phyloP scores from a whole-genome alignment of 768 basidiomycete species.

The Mycena epipterygia region DNA sequence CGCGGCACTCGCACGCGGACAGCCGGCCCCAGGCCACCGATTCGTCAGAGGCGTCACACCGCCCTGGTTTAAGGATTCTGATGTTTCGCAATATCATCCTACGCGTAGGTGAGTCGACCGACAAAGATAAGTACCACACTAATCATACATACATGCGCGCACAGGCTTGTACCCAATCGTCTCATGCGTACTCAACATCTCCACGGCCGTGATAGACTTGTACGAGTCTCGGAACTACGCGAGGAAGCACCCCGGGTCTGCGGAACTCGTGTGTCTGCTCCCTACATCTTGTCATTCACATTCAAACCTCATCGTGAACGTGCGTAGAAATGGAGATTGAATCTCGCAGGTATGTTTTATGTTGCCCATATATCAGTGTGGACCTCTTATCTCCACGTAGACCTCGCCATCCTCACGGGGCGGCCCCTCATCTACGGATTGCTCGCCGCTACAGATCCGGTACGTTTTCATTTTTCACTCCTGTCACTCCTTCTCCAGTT shows the following conservation, averaged over 20 bases:
- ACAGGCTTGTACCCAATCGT: constrained; percentile 20
- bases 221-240: background rate
- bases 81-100: constrained; percentile 5
- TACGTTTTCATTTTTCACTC: constrained; percentile 7
- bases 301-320: background rate
- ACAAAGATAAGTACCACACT: background rate
- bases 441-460: constrained; percentile 14
- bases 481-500: background rate
- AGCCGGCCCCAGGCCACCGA: background rate
- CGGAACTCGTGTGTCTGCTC: background rate
- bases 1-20: background rate
- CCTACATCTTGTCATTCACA: background rate
- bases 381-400: background rate
- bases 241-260: background rate
- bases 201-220: background rate
- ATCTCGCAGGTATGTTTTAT: constrained; percentile 1
- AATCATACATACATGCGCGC: background rate
- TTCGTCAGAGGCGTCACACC: background rate
- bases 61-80: background rate
- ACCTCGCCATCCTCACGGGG: constrained; percentile 11
- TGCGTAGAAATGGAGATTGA: constrained; percentile 1
- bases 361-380: background rate
- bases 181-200: constrained; percentile 13
- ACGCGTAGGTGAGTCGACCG: constrained; percentile 10
- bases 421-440: constrained; percentile 11